Base-by-base conservation (phyloP, 176 grass and related monocot genomes). In the Pontederia crassipes region DNA sequence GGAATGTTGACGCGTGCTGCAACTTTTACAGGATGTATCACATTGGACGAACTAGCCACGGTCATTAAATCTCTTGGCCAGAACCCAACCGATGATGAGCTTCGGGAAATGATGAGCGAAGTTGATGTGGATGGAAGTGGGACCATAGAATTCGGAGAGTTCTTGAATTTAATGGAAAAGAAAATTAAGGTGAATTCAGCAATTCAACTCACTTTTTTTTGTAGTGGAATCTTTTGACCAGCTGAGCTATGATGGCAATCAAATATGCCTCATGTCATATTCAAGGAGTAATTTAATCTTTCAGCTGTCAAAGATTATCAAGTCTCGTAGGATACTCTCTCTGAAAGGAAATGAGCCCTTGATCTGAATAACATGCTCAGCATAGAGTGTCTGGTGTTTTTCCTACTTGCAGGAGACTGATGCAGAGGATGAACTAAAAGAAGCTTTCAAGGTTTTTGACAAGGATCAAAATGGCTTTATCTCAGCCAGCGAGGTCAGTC, bases 391-490 rank as follows among this genome's bases (percentile, higher is more conserved):
- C 32, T 40, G 32, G 32, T 7, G 6, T 40, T 3, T 11, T 51
- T 1, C 10, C 10, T 51, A 8, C 17, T 29, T 50, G 62, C 48
- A 65, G 62, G 62, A 65, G 46, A 28, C 18, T 15, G 62, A 65
- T 28, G 62, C 1, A 12, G 62, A 65, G 17, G 62, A 65, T 27
- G 62, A 65, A 65, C 62, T 65, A 26, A 65, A 13, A 15, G 62
- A 65, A 51, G 62, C 62, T 49, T 65, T 65, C 17, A 65, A 65
- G 12, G 62, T 65, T 9, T 65, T 65, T 3, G 62, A 65, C 62
- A 65, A 65, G 1, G 47, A 65, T 28, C 62, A 65, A 51, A 10
- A 65, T 65, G 62, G 62, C 8, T 65, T 27, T 14, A 65, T 65
- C 18, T 65, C 62, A 14, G 18, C 62, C 17, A 10, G 8, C 1